phyloP scores from a whole-genome alignment of 768 basidiomycete genomes.

The Kwoniella dejecticola region DNA sequence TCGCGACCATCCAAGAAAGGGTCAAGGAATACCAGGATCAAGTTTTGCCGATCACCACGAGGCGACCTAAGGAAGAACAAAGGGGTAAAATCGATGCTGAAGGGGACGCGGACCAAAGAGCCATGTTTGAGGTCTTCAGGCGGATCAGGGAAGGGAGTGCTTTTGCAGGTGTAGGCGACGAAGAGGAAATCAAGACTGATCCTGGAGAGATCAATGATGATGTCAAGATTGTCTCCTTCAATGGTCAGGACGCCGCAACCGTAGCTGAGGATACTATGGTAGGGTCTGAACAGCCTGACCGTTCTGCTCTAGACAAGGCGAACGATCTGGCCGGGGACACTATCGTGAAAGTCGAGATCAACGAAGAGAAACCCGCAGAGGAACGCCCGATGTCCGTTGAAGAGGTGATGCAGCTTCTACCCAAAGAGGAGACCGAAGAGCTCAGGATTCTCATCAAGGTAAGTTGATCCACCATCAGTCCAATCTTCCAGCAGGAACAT shows the following conservation, averaged over 20 bases:
- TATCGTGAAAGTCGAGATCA: constrained; percentile 17
- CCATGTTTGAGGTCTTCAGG: constrained; percentile 32
- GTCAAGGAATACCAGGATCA: constrained; percentile 61
- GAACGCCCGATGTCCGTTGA: constrained; percentile 58
- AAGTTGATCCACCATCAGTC: constrained; percentile 36
- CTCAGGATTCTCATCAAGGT: constrained; percentile 92
- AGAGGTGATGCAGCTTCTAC: constrained; percentile 63
- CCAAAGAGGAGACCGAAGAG: constrained; percentile 67
- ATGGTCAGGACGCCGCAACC: too few species aligned
- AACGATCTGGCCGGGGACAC: constrained; percentile 12
- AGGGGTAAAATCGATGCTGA: constrained; percentile 69
- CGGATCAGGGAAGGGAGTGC: constrained; percentile 27
- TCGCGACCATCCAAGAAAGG: constrained; percentile 71
- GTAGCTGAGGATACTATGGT: neutral
- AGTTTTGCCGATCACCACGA: constrained; percentile 38
- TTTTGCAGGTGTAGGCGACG: constrained; percentile 26
- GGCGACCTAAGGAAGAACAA: constrained; percentile 56
- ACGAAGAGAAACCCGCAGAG: constrained; percentile 14
- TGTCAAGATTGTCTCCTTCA: constrained; percentile 18
- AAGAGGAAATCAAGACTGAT: constrained; percentile 35
- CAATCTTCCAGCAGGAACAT: neutral
- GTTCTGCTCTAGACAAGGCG: constrained; percentile 6
- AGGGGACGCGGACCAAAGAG: constrained; percentile 64
- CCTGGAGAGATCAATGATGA: constrained; percentile 36
- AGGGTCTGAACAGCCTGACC: constrained; percentile 17